Percentiles rank a stretch among this genome's conserved stretches.
phyloP scores from a whole-genome alignment of 179 eudicot species.

The Heliamphora pulchella region DNA sequence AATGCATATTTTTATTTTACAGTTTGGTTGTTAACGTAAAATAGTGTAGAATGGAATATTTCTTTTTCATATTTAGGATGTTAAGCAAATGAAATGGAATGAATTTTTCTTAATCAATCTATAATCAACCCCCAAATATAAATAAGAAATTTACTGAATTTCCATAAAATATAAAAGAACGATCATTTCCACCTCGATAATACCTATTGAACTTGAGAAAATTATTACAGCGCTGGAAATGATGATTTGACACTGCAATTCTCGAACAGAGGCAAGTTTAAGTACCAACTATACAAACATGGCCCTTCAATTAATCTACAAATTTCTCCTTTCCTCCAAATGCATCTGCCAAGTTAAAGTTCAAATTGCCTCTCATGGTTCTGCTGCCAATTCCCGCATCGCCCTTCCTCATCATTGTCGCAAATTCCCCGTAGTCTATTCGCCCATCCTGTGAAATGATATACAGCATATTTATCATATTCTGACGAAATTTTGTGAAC shows the following conservation, averaged over 20 bases:
- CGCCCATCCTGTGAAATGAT: constrained; percentile 67
- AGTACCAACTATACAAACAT: neutral
- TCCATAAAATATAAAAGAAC: no score
- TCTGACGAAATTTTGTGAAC: neutral
- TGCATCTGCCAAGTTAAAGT: constrained; percentile 87
- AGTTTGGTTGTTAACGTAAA: no score
- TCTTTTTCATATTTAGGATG: no score
- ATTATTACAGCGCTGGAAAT: no score
- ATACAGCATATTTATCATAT: neutral
- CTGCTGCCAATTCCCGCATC: constrained; percentile 57
- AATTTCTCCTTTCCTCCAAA: constrained; percentile 30
- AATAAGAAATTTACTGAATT: no score
- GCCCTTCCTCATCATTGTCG: constrained; percentile 95
- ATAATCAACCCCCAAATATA: no score
- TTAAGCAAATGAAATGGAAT: no score
- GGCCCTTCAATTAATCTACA: neutral
- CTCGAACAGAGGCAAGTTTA: neutral
- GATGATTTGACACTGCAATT: neutral
- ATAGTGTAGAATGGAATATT: no score
- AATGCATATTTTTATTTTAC: no score
- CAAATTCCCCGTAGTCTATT: constrained; percentile 80
- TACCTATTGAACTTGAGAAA: no score
- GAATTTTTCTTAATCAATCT: no score
- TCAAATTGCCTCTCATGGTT: constrained; percentile 78
- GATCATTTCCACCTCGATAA: no score